Base-by-base conservation (phyloP, 768 basidiomycete genomes). In the Boletellus ananas region DNA sequence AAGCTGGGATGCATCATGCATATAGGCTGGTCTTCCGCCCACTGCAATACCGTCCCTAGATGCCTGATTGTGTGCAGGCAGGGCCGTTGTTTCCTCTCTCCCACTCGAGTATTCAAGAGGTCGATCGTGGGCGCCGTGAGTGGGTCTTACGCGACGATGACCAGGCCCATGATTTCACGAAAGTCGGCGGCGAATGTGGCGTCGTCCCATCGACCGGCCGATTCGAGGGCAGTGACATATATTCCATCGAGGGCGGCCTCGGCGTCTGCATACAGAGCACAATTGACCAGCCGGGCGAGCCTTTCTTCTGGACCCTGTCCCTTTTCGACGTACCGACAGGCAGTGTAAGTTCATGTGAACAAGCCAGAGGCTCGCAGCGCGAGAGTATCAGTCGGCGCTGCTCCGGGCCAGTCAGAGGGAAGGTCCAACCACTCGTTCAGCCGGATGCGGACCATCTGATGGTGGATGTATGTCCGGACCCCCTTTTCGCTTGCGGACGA, bases 271-370 rank as follows among this genome's bases (percentile, higher is more conserved):
- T 57, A 62, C 6, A 70, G 33, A 9, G 57, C 50, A 1, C 54
- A 29, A 0, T 52, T 43, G 3, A 65, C 53, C 23, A 68, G 61
- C 29, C 59, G 56, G 11, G 61, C 43, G 31, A 68, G 56, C 31
- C 67, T 55, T 45, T 69, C 66, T 21, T 59, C 58, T 8, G 67
- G 66, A 34, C 68, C 58, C 46, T 68, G 67, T 0, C 61, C 59
- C 16, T 54, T 61, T 40, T 67, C 65, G 46, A 68, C 50, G 18
- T 69, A 69, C 18, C 56, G 58, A 52, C 67, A 68, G 6, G 68
- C 68, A 11, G 67, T 70, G 14, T 45, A 58, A 10, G 68, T 68
- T 66, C 67, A 68, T 35, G 69, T 55, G 41, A 70, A 70, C 29
- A 68, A 55, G 3, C 67, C 67, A 36, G 61, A 69, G 11, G 67